These are phyloP conservation scores for Scopulariopsis brevicaulis DNA, from an alignment of 2,329 filamentous ascomycete species.

Conservation along the genomic window DNA sequence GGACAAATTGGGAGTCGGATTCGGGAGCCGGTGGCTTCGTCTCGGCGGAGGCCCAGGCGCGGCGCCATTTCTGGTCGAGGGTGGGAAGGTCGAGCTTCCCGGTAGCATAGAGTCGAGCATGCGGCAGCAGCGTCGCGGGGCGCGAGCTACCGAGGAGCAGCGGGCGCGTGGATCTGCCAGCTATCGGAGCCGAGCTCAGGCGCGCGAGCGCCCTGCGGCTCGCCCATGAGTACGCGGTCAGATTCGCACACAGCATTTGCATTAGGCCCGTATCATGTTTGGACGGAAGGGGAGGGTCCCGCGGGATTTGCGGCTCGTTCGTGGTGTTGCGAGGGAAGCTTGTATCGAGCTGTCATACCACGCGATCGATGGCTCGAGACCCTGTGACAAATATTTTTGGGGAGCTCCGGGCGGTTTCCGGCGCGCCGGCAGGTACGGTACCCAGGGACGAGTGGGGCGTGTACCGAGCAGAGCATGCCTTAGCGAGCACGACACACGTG, in stretches of 20 bases:
- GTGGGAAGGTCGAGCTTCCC: slow-evolving; percentile 8
- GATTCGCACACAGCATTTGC: slow-evolving; percentile 16
- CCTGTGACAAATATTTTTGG: not conserved
- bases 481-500: not conserved
- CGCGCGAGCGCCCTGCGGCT: not conserved
- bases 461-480: not conserved
- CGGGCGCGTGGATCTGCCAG: not conserved
- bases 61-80: slow-evolving; percentile 38
- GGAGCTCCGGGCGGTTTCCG: not conserved
- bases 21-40: slow-evolving; percentile 4
- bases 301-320: not conserved
- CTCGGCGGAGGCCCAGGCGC: slow-evolving; percentile 22
- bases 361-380: not conserved
- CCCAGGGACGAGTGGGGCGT: slow-evolving; percentile 1
- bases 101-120: slow-evolving; percentile 7
- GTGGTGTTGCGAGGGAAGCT: not conserved
- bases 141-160: not conserved
- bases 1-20: slow-evolving; percentile 47
- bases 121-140: slow-evolving; percentile 8
- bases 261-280: slow-evolving; percentile 15
- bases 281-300: not conserved
- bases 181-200: not conserved
- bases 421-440: not conserved
- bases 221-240: slow-evolving; percentile 11
- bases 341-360: not conserved